Evolutionary conservation across 1,139 yeast genomes (phyloP), one percentile per base, ranked within the genome.

Genomic region (Wickerhamomyces sp.): DNA sequence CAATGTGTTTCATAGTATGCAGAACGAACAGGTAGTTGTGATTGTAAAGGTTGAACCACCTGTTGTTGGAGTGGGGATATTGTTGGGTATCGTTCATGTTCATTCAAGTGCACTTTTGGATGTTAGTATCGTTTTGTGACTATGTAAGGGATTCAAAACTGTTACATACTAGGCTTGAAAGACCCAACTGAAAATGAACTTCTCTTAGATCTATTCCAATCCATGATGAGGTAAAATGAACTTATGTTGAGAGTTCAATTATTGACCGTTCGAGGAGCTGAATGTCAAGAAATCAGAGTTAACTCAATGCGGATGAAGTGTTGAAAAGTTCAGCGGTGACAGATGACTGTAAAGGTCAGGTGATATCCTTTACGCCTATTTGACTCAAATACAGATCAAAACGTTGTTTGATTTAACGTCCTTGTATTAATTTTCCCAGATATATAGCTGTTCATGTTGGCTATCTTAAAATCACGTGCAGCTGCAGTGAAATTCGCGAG

Each of bases 1-100:
- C 74, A 72, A 43, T 76, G 76, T 0, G 85, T 71, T 48, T 77
- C 78, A 57, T 74, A 84, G 56, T 73, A 75, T 7, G 87, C 81
- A 7, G 75, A 67, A 34, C 81, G 59, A 13, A 68, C 66, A 36
- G 65, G 63, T 9, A 59, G 46, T 27, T 51, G 62, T 1, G 54
- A 49, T 37, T 51, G 56, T 15, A 45, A 33, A 10, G 49, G 41
- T 27, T 46, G 45, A 5, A 34, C 27, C 11, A 40, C 34, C 29
- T 49, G 47, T 14, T 43, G 54, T 41, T 8, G 51, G 46, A 14
- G 51, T 40, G 27, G 43, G 34, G 29, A 42, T n/a, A 23, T 41
- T 10, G 43, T 40, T 26, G 53, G 50, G 31, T 46, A 52, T 4
- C 52, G 37, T 14, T 54, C 55, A 34, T 50, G 50, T 18, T 54